A percentile compares a stretch with the other conserved stretches of the same genome.
phyloP scores from a whole-genome alignment of 2,329 filamentous ascomycete species.

The Pyrenochaeta sp. region DNA sequence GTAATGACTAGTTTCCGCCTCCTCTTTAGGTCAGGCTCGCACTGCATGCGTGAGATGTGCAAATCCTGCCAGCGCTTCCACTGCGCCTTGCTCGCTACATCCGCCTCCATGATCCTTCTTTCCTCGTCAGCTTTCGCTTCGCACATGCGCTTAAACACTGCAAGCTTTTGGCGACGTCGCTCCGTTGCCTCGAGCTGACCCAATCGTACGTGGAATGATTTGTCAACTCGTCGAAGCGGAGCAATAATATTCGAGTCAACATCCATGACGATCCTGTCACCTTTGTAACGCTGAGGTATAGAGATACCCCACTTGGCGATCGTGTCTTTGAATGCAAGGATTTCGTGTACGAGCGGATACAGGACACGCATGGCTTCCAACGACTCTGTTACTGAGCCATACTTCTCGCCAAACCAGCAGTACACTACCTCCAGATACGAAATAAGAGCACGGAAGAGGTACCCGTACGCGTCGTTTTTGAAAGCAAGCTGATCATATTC shows the following conservation, averaged over 20 bases:
- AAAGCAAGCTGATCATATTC: constrained; percentile 17
- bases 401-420: constrained; percentile 16
- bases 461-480: constrained; percentile 38
- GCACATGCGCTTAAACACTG: constrained; percentile 9
- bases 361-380: constrained; percentile 29
- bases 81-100: constrained; percentile 8
- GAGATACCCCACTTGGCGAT: constrained; percentile 33
- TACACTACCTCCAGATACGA: constrained; percentile 25
- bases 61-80: constrained; percentile 41
- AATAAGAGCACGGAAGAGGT: constrained; percentile 34
- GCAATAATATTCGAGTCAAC: constrained; percentile 34
- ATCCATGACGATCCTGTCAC: constrained; percentile 33
- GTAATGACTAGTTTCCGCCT: constrained; percentile 18
- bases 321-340: constrained; percentile 35
- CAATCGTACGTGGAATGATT: constrained; percentile 8
- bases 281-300: constrained; percentile 19
- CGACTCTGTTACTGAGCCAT: constrained; percentile 13
- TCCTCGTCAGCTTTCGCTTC: constrained; percentile 14
- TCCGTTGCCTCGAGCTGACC: constrained; percentile 15
- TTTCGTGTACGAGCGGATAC: constrained; percentile 16
- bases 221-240: constrained; percentile 30
- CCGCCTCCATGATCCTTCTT: constrained; percentile 2
- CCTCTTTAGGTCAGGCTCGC: constrained; percentile 28
- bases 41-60: constrained; percentile 35
- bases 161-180: constrained; percentile 5